Conservation (phyloP, 768 basidiomycete species). For the Serpula lacrymans region DNA sequence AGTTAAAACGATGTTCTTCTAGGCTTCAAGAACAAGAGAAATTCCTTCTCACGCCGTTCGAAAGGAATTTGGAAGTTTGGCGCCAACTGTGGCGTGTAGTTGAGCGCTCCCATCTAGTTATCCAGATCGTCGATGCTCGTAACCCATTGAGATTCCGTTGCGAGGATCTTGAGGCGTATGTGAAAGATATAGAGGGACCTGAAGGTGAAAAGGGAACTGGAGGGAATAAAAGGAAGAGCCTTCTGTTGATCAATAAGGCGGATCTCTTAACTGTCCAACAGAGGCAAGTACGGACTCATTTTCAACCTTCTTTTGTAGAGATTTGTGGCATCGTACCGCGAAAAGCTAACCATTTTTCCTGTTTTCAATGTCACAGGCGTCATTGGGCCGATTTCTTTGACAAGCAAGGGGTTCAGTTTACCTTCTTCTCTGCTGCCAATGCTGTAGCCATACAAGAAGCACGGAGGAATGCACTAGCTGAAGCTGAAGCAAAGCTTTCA, state of each 20-base stretch:
- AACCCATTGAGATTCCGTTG: conserved; percentile 93
- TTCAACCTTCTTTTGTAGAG: not conserved
- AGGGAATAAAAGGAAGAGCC: conserved; percentile 63
- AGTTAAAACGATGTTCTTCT: not conserved
- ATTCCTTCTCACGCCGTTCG: conserved; percentile 92
- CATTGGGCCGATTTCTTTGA: conserved; percentile 95
- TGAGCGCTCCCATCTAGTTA: conserved; percentile 90
- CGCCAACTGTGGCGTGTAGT: conserved; percentile 96
- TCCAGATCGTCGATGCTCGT: conserved; percentile 95
- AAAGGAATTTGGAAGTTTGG: conserved; percentile 98
- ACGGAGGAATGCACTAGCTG: conserved; percentile 45
- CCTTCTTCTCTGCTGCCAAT: conserved; percentile 92
- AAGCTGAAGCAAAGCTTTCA: conserved; percentile 16
- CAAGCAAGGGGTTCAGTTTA: conserved; percentile 66
- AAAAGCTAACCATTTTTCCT: conserved; percentile 3
- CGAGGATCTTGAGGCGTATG: conserved; percentile 85
- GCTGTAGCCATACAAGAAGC: conserved; percentile 82
- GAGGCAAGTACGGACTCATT: conserved; percentile 47
- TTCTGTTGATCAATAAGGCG: conserved; percentile 93
- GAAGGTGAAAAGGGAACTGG: conserved; percentile 81
- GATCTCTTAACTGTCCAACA: conserved; percentile 87
- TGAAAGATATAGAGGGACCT: conserved; percentile 76
- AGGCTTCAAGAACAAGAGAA: conserved; percentile 87
- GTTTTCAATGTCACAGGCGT: conserved; percentile 39
- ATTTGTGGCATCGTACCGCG: not conserved